phyloP scores from a whole-genome alignment of 306 rosid genomes.

The Astragalus glycyphyllos region DNA sequence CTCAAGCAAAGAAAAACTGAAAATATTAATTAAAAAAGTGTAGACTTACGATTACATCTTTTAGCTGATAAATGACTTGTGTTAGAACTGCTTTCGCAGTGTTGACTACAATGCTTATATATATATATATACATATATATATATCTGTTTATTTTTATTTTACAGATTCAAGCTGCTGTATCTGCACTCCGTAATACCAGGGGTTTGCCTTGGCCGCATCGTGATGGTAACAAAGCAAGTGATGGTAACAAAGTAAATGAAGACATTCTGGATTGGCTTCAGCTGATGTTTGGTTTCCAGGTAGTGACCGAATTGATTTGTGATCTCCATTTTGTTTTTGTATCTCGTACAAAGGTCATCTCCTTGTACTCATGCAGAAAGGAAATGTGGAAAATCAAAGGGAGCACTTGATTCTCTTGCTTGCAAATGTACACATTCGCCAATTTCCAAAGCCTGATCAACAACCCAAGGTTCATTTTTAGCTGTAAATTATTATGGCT shows the following conservation, averaged over 20 bases:
- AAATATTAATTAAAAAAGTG: not conserved
- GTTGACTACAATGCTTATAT: conserved; percentile 22
- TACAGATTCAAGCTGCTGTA: conserved; percentile 79
- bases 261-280: conserved; percentile 98
- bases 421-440: conserved; percentile 90
- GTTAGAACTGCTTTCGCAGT: not conserved
- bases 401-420: conserved; percentile 94
- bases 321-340: conserved; percentile 35
- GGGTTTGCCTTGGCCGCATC: conserved; percentile 90
- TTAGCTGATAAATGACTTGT: conserved; percentile 31
- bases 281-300: conserved; percentile 94
- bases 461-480: conserved; percentile 68
- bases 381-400: conserved; percentile 94
- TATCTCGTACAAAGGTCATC: conserved; percentile 29
- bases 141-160: not conserved
- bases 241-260: conserved; percentile 66
- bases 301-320: conserved; percentile 49
- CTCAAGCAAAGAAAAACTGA: not conserved
- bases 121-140: no score
- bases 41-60: conserved; percentile 17
- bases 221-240: conserved; percentile 59
- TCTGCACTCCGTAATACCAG: conserved; percentile 81
- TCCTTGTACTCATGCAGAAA: conserved; percentile 60
- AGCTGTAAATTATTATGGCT: conserved; percentile 21
- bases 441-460: conserved; percentile 73